A percentile compares a stretch with the other conserved stretches of the same genome.
phyloP scores from a whole-genome alignment of 192 early-diverging fungal species.

The Pecoramyces ruminantium region DNA sequence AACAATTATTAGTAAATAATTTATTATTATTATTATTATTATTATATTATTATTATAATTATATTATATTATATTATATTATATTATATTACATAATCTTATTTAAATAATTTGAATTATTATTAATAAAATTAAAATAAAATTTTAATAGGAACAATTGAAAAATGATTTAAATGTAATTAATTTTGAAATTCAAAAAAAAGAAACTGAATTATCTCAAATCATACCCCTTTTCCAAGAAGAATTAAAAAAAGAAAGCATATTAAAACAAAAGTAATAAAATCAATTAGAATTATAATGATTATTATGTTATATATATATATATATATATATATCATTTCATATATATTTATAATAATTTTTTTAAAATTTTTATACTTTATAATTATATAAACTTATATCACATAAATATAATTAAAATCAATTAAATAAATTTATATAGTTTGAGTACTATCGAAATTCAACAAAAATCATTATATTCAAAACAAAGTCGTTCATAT shows the following conservation, averaged over 20 bases:
- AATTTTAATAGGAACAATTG: not conserved
- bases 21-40: too few relatives aligned
- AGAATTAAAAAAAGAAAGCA: slow-evolving; percentile 31
- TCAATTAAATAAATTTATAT: not conserved
- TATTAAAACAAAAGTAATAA: slow-evolving; percentile 43
- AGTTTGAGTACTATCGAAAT: slow-evolving; percentile 46
- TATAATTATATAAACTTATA: too few relatives aligned
- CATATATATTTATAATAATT: too few relatives aligned
- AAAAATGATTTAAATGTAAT: not conserved
- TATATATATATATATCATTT: not conserved
- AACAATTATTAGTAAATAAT: too few relatives aligned
- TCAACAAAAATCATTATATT: slow-evolving; percentile 56
- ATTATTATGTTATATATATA: not conserved
- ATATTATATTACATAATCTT: too few relatives aligned
- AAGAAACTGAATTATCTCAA: slow-evolving; percentile 42
- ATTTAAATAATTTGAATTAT: too few relatives aligned
- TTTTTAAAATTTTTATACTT: too few relatives aligned
- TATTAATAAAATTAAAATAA: too few relatives aligned
- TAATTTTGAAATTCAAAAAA: slow-evolving; percentile 8
- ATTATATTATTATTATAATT: too few relatives aligned
- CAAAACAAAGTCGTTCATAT: slow-evolving; percentile 70
- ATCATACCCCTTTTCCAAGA: slow-evolving; percentile 49
- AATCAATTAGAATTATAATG: too few relatives aligned
- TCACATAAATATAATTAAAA: not conserved
- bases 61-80: too few relatives aligned